phyloP scores from a whole-genome alignment of 805 yeast genomes.

The Zygotorulaspora sp. region DNA sequence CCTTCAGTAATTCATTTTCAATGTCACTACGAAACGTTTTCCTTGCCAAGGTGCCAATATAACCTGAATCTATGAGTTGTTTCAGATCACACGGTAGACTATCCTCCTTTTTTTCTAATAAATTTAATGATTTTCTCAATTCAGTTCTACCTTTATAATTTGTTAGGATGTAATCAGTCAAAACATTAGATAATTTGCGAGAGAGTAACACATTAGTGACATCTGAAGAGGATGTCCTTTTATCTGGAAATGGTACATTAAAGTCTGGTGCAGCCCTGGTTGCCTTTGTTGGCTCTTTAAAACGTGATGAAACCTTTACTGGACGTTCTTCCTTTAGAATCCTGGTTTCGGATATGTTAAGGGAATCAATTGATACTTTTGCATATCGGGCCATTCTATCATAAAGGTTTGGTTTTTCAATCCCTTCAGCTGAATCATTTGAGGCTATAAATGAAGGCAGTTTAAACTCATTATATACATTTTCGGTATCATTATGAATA shows the following conservation, averaged over 20 bases:
- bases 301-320: conserved; percentile 2
- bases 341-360: conserved; percentile 8
- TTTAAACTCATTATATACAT: conserved; percentile 10
- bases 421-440: conserved; percentile 1
- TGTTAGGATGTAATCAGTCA: conserved; percentile 30
- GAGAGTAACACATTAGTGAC: conserved; percentile 30
- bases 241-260: neutral
- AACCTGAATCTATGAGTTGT: conserved; percentile 42
- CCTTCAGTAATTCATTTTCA: conserved; percentile 55
- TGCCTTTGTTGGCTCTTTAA: conserved; percentile 12
- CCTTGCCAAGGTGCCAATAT: conserved; percentile 57
- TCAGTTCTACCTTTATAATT: conserved; percentile 32
- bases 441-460: conserved; percentile 9
- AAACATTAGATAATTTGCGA: conserved; percentile 34
- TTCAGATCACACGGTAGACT: conserved; percentile 27
- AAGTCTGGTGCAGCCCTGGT: conserved; percentile 5
- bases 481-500: conserved; percentile 3
- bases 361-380: conserved; percentile 12
- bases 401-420: conserved; percentile 14
- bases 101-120: conserved; percentile 34
- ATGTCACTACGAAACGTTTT: conserved; percentile 55
- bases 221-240: conserved; percentile 10
- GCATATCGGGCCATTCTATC: conserved; percentile 25
- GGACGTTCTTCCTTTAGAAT: neutral
- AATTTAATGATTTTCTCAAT: conserved; percentile 34